phyloP scores from a whole-genome alignment of 768 basidiomycete species.

The Pisolithus microcarpus region DNA sequence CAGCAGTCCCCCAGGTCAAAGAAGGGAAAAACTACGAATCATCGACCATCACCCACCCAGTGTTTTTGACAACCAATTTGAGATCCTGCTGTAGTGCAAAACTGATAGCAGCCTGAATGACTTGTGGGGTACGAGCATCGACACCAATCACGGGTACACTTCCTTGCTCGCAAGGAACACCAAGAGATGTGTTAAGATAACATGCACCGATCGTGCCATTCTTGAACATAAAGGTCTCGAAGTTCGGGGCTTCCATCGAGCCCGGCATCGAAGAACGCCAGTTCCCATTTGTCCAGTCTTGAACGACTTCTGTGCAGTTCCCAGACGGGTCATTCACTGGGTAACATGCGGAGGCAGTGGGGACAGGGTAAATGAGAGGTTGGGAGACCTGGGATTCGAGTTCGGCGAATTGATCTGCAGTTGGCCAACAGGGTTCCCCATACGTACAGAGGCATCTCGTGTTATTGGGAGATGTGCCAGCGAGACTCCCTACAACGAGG shows the following conservation, averaged over 20 bases:
- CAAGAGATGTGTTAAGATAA: slow-evolving; percentile 26
- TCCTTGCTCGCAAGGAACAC: slow-evolving; percentile 16
- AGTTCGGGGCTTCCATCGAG: slow-evolving; percentile 30
- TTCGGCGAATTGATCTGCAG: slow-evolving; percentile 22
- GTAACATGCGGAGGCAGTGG: slow-evolving; percentile 38
- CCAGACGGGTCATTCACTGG: slow-evolving; percentile 27
- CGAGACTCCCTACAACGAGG: no score
- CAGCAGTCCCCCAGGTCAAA: not conserved
- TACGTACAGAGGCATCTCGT: no score
- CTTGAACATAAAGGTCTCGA: slow-evolving; percentile 27
- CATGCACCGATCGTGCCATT: slow-evolving; percentile 41
- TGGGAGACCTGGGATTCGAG: slow-evolving; percentile 35
- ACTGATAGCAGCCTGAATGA: slow-evolving; percentile 14
- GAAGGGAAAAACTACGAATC: no score
- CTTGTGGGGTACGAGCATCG: slow-evolving; percentile 13
- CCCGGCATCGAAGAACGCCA: slow-evolving; percentile 39
- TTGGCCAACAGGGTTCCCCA: slow-evolving; percentile 35
- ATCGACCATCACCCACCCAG: slow-evolving; percentile 8
- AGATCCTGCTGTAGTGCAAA: slow-evolving; percentile 15
- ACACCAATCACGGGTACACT: slow-evolving; percentile 16
- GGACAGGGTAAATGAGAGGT: slow-evolving; percentile 35
- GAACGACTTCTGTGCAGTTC: slow-evolving; percentile 30
- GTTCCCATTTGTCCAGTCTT: slow-evolving; percentile 24
- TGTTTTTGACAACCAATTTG: slow-evolving; percentile 19
- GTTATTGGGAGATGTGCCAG: no score